Percentiles rank a stretch among this genome's conserved stretches.
Evolutionary conservation across 345 rosid genomes (phyloP).

Genomic region (Excoecaria cochinchinensis): DNA sequence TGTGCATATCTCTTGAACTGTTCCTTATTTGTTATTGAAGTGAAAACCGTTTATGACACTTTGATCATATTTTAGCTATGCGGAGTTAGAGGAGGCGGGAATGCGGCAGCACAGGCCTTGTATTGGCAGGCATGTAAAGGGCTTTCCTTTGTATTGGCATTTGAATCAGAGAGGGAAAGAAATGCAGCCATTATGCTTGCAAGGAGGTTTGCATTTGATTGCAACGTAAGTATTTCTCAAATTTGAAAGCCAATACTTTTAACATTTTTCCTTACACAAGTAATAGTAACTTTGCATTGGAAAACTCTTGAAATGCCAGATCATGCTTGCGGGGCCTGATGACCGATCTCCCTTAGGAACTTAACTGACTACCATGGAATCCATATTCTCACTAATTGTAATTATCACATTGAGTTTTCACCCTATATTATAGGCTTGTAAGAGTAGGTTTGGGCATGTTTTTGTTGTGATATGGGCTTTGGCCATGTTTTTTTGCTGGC

Average conservation of each 20-base stretch:
- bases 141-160: constrained; percentile 70
- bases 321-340: constrained; percentile 61
- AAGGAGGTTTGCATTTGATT: constrained; percentile 90
- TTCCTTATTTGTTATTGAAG: background rate
- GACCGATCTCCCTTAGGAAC: constrained; percentile 43
- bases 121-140: constrained; percentile 90
- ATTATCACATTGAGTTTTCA: constrained; percentile 31
- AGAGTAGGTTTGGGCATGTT: constrained; percentile 25
- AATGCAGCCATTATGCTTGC: constrained; percentile 94
- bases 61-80: constrained; percentile 50
- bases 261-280: too few species aligned
- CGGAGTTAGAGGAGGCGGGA: constrained; percentile 98
- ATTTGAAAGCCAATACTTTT: background rate
- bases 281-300: background rate
- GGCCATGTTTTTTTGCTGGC: background rate
- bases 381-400: constrained; percentile 32
- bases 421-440: constrained; percentile 41
- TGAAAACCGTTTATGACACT: background rate
- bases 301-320: constrained; percentile 38
- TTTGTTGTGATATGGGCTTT: constrained; percentile 25
- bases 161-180: constrained; percentile 85
- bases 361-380: constrained; percentile 15
- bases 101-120: constrained; percentile 90
- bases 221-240: constrained; percentile 56
- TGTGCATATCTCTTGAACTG: background rate